Percentiles rank a stretch among this genome's conserved stretches.
Evolutionary conservation across 2,329 filamentous ascomycete genomes (phyloP).

Genomic region (Orbilia blumenaviensis): DNA sequence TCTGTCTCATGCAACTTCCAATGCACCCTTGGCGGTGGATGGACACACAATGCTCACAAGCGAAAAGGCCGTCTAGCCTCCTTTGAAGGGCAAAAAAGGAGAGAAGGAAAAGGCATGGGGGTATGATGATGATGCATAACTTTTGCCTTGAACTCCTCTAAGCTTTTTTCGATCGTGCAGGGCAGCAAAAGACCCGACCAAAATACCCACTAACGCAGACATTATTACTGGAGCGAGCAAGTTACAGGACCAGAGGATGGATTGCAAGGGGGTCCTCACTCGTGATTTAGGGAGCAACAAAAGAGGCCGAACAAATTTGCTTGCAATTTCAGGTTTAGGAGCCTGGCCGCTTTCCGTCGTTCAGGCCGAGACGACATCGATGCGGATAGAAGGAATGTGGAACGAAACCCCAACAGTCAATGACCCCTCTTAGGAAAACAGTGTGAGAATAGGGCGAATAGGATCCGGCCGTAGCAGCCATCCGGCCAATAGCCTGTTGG

Average conservation of each 20-base stretch:
- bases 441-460: constrained; percentile 17
- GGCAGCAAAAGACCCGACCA: constrained; percentile 14
- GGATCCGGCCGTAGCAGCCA: constrained; percentile 32
- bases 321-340: constrained; percentile 52
- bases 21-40: constrained; percentile 46
- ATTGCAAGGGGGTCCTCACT: constrained; percentile 29
- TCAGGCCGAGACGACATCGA: constrained; percentile 43
- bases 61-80: constrained; percentile 38
- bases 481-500: constrained; percentile 31
- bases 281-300: constrained; percentile 34
- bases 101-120: constrained; percentile 30
- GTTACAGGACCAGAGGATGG: constrained; percentile 6
- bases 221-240: constrained; percentile 19
- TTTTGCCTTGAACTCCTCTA: constrained; percentile 50
- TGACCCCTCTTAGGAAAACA: constrained; percentile 34
- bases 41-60: constrained; percentile 37
- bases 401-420: constrained; percentile 47
- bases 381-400: constrained; percentile 52
- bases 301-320: constrained; percentile 40
- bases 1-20: constrained; percentile 49
- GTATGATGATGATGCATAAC: constrained; percentile 20
- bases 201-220: constrained; percentile 51
- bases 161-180: constrained; percentile 51
- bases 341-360: constrained; percentile 44
- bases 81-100: constrained; percentile 48